A percentile compares a stretch with the other conserved stretches of the same genome.
Conservation (phyloP, 2,329 filamentous ascomycete species). For the Penicillium vulpinum region DNA sequence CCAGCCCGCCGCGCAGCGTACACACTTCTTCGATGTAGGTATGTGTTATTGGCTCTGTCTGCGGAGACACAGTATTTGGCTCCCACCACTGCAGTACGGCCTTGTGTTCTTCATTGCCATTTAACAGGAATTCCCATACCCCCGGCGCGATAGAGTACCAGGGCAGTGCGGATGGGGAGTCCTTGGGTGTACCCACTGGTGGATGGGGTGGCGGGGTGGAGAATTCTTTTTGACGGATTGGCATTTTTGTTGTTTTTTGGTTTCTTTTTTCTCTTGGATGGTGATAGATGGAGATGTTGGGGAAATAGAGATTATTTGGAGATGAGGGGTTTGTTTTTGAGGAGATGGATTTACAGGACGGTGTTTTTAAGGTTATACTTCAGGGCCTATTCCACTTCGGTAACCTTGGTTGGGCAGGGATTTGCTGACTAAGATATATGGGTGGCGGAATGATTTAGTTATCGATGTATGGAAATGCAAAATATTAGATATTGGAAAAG, state of each 20-base stretch:
- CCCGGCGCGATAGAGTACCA: constrained; percentile 32
- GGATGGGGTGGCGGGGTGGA: constrained; percentile 21
- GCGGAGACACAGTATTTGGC: constrained; percentile 30
- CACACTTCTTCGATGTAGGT: constrained; percentile 44
- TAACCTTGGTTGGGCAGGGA: neutral
- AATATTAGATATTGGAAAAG: too few species aligned
- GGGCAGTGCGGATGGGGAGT: constrained; percentile 15
- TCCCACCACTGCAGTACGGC: constrained; percentile 41
- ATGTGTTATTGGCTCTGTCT: constrained; percentile 34
- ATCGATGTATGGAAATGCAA: neutral
- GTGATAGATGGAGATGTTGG: neutral
- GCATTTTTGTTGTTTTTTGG: constrained; percentile 7
- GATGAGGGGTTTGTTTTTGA: neutral
- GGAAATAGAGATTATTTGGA: neutral
- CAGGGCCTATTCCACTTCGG: neutral
- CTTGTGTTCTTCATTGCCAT: constrained; percentile 34
- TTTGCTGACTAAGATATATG: neutral
- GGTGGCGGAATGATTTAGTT: too few species aligned
- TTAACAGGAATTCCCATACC: constrained; percentile 41
- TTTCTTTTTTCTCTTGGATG: neutral
- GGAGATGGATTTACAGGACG: neutral
- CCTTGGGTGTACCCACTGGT: constrained; percentile 14
- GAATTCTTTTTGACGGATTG: constrained; percentile 28
- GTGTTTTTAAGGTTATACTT: constrained; percentile 3
- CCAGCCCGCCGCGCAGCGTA: constrained; percentile 39